phyloP scores from a whole-genome alignment of 2,329 filamentous ascomycete genomes.

The Graphiopsis chlorocephala region DNA sequence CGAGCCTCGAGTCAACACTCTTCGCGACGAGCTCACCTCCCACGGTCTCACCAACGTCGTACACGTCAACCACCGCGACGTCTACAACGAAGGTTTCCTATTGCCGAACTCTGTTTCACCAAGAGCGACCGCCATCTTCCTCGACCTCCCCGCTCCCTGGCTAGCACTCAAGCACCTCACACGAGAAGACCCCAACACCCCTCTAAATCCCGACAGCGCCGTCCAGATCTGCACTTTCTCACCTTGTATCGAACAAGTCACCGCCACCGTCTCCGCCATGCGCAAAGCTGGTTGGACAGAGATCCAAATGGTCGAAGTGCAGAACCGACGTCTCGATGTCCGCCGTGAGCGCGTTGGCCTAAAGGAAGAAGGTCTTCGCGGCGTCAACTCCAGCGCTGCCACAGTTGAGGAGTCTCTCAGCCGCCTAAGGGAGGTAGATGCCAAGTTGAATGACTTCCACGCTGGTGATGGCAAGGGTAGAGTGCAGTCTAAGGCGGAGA shows the following conservation, averaged over 20 bases:
- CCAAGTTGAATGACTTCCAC: conserved; percentile 65
- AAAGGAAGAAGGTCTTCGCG: conserved; percentile 63
- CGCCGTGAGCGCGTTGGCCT: conserved; percentile 77
- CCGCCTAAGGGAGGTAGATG: conserved; percentile 71
- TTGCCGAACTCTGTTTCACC: conserved; percentile 46
- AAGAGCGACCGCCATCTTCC: conserved; percentile 68
- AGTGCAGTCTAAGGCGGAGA: conserved; percentile 28
- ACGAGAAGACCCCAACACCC: conserved; percentile 45
- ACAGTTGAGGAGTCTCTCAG: conserved; percentile 76
- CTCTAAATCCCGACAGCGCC: conserved; percentile 68
- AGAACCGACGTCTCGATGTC: conserved; percentile 75
- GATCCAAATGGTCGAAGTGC: conserved; percentile 89
- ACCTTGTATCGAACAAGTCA: conserved; percentile 95
- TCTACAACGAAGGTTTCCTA: conserved; percentile 72
- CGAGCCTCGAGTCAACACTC: conserved; percentile 65
- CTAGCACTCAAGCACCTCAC: conserved; percentile 74
- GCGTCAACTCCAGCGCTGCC: conserved; percentile 66
- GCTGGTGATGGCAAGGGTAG: conserved; percentile 32
- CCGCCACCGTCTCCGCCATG: conserved; percentile 76
- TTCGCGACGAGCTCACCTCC: conserved; percentile 65
- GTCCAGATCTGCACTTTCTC: conserved; percentile 90
- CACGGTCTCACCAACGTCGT: conserved; percentile 67
- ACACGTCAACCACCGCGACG: conserved; percentile 72
- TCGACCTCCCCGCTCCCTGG: conserved; percentile 81
- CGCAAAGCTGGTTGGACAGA: conserved; percentile 83